Evolutionary conservation across 2,329 filamentous ascomycete species (phyloP), one percentile per base, ranked within the genome.

Genomic region (Daldinia sp.): DNA sequence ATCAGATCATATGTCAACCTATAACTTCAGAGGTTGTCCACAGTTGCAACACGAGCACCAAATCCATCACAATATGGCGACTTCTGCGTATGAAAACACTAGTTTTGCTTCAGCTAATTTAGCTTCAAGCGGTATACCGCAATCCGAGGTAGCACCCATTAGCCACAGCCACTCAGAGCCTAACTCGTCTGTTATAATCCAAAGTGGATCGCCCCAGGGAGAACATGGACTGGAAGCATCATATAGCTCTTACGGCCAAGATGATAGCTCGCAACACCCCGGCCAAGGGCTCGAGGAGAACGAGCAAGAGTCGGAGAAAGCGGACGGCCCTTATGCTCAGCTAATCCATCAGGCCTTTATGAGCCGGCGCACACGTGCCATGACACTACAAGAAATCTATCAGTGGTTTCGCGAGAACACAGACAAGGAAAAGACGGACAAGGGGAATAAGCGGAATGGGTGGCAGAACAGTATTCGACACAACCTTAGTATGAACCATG

Each of bases 381-480:
- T 97, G 87, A 87, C 90, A 1, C 82, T 98, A 10, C 89, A 93
- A 69, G 90, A 96, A 55, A 91, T 98, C 59, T 98, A 98, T 77
- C 83, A 90, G 59, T 98, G 94, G 93, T 96, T 98, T 72, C 82
- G 86, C 39, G 83, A 89, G 25, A 89, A 97, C 72, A 97, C 93
- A 2, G 85, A 86, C 68, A 97, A 95, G 76, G 87, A 86, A 3
- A 87, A 82, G 53, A 83, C 84, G 45, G 83, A 82, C 6, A 80
- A 37, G 13, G 39, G 39, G 6, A 53, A 77, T 10, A 90, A 88
- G 70, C 11, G 39, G 7, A 45, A 45, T 27, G 94, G 94, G 8
- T 98, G 94, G 94, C 91, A 94, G 78, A 98, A 97, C 77, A 96
- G 92, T 75, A 96, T 98, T 68, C 87, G 94, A 1, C 94, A 98